These are phyloP conservation scores for Trichoderma sp. DNA, from an alignment of 2,329 filamentous ascomycete species.

Conservation along the genomic window DNA sequence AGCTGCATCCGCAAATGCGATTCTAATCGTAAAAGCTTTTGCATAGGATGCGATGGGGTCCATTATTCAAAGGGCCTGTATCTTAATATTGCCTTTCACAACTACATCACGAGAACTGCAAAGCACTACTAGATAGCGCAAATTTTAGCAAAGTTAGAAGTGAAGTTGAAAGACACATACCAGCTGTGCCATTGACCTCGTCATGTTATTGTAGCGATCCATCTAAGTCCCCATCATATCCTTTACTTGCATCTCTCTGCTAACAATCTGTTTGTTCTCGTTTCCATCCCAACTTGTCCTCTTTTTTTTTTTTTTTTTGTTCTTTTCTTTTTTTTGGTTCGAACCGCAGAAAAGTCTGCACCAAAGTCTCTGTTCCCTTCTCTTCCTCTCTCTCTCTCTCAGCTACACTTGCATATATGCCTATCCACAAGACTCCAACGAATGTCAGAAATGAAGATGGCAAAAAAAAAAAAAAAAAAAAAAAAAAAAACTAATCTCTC, in stretches of 20 bases:
- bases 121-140: background rate
- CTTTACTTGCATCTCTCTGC: background rate
- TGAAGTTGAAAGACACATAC: background rate
- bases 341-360: background rate
- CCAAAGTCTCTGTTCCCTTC: background rate
- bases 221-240: background rate
- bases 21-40: background rate
- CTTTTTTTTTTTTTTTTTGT: too few species aligned
- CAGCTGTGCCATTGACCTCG: background rate
- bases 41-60: background rate
- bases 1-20: background rate
- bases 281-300: background rate
- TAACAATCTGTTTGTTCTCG: background rate
- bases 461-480: background rate
- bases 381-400: background rate
- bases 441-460: background rate
- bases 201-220: background rate
- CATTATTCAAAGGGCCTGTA: background rate
- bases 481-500: background rate
- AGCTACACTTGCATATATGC: background rate
- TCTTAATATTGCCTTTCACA: background rate
- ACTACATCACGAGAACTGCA: background rate
- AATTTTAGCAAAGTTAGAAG: background rate
- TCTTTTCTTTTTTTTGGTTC: too few species aligned
- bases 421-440: background rate